Base-by-base conservation (phyloP, 2,329 filamentous ascomycete species). In the Plectosphaerella plurivora region DNA sequence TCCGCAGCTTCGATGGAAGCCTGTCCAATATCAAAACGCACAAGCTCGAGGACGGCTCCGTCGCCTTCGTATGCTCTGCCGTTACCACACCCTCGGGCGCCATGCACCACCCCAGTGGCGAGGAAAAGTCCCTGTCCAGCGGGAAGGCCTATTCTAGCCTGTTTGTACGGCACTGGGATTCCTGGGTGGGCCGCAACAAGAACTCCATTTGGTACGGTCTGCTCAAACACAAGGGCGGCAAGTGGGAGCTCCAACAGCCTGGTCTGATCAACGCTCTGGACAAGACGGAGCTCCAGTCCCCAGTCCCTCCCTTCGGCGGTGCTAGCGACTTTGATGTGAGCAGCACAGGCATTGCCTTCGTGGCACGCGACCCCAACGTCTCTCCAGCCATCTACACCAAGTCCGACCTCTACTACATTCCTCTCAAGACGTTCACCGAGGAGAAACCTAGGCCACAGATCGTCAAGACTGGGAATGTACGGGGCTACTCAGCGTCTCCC, bases 161-260 rank as follows among this genome's bases (percentile, higher is more conserved):
- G 24, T 94, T 89, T 62, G 88, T 89, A 25, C 82, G 90, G 14
- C 89, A 95, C 63, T 95, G 90, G 90, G 89, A 95, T 65, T 69
- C 78, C n/a, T 95, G 87, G 70, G 74, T 84, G 24, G 83, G 80
- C 1, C 79, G 84, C 45, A 85, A 89, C 61, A 83, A 79, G 55
- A 87, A 85, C 61, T 80, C 87, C 3, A 77, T 96, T 25, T 94
- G 87, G 77, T 88, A 89, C 28, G 85, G 85, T 33, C 78, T 79
- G 5, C 66, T 94, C 47, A 72, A 68, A 58, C 73, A 72, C 63
- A 68, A 64, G 36, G 66, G 67, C 14, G 68, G 59, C 14, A 51
- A 58, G n/a, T 80, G 73, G 64, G 63, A 61, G 24, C 68, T 83
- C 15, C 68, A 73, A 45, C 60, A 65, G 3, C 64, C 68, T 2